Base-by-base conservation (phyloP, 306 rosid species). In the Lablab purpureus region DNA sequence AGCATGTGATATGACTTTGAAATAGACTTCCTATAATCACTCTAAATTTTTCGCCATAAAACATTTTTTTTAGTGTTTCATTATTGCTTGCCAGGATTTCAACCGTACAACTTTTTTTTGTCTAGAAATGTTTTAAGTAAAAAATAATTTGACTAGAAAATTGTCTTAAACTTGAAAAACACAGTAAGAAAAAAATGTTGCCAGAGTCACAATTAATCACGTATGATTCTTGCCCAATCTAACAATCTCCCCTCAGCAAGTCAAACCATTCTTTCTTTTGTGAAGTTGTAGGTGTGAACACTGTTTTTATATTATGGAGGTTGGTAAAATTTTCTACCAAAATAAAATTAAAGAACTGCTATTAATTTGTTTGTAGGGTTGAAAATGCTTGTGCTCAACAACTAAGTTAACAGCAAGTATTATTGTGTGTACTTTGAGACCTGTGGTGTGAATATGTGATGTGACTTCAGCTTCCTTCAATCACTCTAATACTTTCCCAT, bases 21-120 rank as follows among this genome's bases (percentile, higher is more conserved):
- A 64, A 10, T 64, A 64, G 49, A 36, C 49, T 30, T 15, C 70
- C 70, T 18, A 23, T 30, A 36, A 64, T 64, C 47, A 34, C 70
- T 65, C 71, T 37, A 10, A 36, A 19, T 19, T 67, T 6, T 14
- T 10, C 34, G 5, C 52, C 9, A 12, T 41, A 12, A 21, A 19
- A 21, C 32, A 41, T 12, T 40, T 40, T 36, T 62, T 34, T 63
- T 10, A 17, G n/a, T 37, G 30, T 19, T 66, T 5, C 40, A 21
- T 37, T 66, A 40, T 37, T n/a, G 2, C 51, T 66, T 4, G 5
- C 15, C 4, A 66, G 14, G 2, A 10, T 65, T 64, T n/a, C 37
- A 36, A 32, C 4, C 4, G 27, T 10, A 62, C 45, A 15, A 17
- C 45, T 27, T 17, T 34, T 63, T 17, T 27, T 17, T 34, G 34